A percentile compares a stretch with the other conserved stretches of the same genome.
Evolutionary conservation across 352 stramenopile species (phyloP).

Genomic region (Phytophthora rubi): DNA sequence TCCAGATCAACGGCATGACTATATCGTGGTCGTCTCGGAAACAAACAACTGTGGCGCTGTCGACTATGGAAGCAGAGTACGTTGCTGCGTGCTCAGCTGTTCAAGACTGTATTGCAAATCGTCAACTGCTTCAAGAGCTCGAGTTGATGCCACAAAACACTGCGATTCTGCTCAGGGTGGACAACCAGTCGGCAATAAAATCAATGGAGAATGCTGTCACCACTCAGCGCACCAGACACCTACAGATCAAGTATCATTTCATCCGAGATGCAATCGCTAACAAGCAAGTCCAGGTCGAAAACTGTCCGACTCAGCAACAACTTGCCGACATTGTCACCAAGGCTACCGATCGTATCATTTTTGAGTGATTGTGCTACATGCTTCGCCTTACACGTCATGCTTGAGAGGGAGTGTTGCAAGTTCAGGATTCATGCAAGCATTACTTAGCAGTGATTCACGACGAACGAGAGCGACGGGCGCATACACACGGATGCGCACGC

Average conservation of each 20-base stretch:
- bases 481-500: not conserved
- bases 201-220: constrained; percentile 17
- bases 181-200: constrained; percentile 24
- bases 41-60: constrained; percentile 15
- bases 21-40: constrained; percentile 19
- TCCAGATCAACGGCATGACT: constrained; percentile 16
- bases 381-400: constrained; percentile 1
- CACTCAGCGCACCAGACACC: constrained; percentile 3
- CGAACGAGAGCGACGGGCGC: not conserved
- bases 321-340: constrained; percentile 15
- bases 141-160: not conserved
- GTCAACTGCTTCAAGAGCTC: constrained; percentile 16
- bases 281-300: constrained; percentile 11
- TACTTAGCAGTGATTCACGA: not conserved
- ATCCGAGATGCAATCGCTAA: constrained; percentile 15
- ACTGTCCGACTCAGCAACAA: constrained; percentile 23
- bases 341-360: constrained; percentile 7
- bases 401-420: not conserved
- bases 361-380: not conserved
- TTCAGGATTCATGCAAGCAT: not conserved
- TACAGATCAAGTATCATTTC: constrained; percentile 20
- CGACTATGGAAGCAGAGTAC: constrained; percentile 21
- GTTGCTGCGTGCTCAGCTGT: constrained; percentile 18
- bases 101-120: constrained; percentile 18
- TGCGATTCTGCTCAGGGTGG: constrained; percentile 3